Evolutionary conservation across 2,329 filamentous ascomycete species (phyloP).

Genomic region (Iodosphaeria phyllophila): DNA sequence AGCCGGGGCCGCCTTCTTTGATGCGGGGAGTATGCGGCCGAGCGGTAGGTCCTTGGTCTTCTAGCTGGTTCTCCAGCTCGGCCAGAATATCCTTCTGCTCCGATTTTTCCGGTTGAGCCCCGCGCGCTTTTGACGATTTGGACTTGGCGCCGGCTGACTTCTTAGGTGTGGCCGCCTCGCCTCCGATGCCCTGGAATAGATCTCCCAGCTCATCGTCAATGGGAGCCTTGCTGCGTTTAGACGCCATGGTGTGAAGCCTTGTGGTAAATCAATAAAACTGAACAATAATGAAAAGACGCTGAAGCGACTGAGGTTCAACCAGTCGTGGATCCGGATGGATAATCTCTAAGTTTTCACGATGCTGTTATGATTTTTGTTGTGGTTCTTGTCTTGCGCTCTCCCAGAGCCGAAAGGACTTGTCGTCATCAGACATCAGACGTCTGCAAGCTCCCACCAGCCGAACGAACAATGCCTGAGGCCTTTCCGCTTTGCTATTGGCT

Average conservation of each 20-base stretch:
- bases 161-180: conserved; percentile 29
- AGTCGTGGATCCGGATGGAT: too few relatives aligned
- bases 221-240: conserved; percentile 38
- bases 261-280: too few relatives aligned
- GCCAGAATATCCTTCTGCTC: conserved; percentile 77
- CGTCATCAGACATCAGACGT: too few relatives aligned
- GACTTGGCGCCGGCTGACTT: conserved; percentile 31
- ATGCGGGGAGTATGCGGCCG: conserved; percentile 70
- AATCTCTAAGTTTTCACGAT: too few relatives aligned
- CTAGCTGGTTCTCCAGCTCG: conserved; percentile 65
- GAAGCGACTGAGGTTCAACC: too few relatives aligned
- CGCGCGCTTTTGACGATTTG: conserved; percentile 24
- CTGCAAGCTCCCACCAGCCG: too few relatives aligned
- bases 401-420: too few relatives aligned
- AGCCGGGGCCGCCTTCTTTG: conserved; percentile 30
- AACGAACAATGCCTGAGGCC: too few relatives aligned
- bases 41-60: conserved; percentile 50
- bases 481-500: too few relatives aligned
- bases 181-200: conserved; percentile 43
- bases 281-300: too few relatives aligned
- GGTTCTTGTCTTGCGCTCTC: too few relatives aligned
- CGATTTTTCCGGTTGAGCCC: conserved; percentile 30
- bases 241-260: conserved; percentile 38
- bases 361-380: too few relatives aligned
- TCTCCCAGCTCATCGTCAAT: conserved; percentile 44